Evolutionary conservation across 345 rosid genomes (phyloP), one percentile per base, ranked within the genome.

Genomic region (Toxicodendron radicans): DNA sequence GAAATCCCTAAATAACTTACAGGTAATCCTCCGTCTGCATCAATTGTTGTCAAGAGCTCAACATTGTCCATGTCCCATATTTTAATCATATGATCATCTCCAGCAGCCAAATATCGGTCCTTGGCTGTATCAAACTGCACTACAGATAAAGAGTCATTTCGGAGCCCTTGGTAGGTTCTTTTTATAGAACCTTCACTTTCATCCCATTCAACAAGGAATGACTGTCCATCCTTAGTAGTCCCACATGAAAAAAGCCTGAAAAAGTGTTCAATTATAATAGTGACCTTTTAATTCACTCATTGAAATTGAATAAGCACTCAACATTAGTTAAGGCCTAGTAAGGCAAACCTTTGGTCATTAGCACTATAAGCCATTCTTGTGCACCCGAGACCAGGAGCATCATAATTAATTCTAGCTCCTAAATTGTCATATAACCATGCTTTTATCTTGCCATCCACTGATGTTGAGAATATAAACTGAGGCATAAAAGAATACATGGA

Each of bases 121-220:
- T 76, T 82, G 58, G 64, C 64, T 11, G 65, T 56, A 71, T 73
- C 79, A 61, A 82, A 82, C 41, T 76, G 77, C 63, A 83, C 83
- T 46, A 68, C 67, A 17, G 61, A 68, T 43, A 62, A 58, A 59
- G 79, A 78, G 32, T 49, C 53, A 58, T 76, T 75, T 48, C 48
- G 68, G 21, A 85, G 72, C 53, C 88, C 86, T 67, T 59, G 63
- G 68, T 85, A 85, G 58, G 21, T 64, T 77, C 83, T 81, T 69
- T 65, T 84, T 12, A 74, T 45, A 38, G 38, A 21, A n/a, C 84
- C 85, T 70, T 79, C 82, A 43, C 70, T 63, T 32, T 77, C 80
- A 67, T 82, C 73, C 85, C 85, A 82, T 69, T 85, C 85, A 48
- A 82, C 83, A 14, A 85, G 84, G 76, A 82, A 82, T 8, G 88